Base-by-base conservation (phyloP, 2,329 filamentous ascomycete genomes). In the Sclerotinia glacialis region DNA sequence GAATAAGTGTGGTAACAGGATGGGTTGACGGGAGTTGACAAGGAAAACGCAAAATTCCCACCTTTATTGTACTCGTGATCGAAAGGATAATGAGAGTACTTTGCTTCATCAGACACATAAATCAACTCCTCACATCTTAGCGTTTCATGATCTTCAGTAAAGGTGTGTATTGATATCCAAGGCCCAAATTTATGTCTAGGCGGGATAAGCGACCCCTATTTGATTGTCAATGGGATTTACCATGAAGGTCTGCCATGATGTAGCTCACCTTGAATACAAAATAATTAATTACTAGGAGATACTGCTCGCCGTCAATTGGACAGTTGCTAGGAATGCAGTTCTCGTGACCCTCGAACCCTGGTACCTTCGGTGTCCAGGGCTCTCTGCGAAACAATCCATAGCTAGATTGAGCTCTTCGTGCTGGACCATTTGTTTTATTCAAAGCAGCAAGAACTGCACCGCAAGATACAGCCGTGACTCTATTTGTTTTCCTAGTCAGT, bases 91-190 rank as follows among this genome's bases (percentile, higher is more conserved):
- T 69, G 60, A 11, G 67, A 67, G 46, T 68, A 42, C 0, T 63
- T 70, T 3, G 53, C 54, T 3, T 53, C 16, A 50, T 71, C 71
- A 3, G 63, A 65, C 12, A 71, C 67, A 42, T 66, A 70, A 6
- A 72, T 47, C 1, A 70, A 18, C 34, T 72, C 71, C 55, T 72
- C 68, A 44, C 69, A 72, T 8, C 55, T 44, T 5, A 72, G 58
- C 6, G 6, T 23, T 23, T 64, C 31, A 16, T 28, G 21, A 9
- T 67, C 31, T 5, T 66, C n/a, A 9, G 47, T 28, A 40, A 70
- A 70, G 14, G 64, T 55, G 42, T 70, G 68, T 14, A 49, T 54
- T 16, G 53, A 59, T n/a, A 18, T 31, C 12, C 67, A 50, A 5
- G 67, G 46, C 7, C 26, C 12, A 28, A 67, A 68, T 31, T 16